Percentiles rank a stretch among this genome's conserved stretches.
Conservation (phyloP, 1,284 basidiomycete species). For the Fomitopsis palustris region DNA sequence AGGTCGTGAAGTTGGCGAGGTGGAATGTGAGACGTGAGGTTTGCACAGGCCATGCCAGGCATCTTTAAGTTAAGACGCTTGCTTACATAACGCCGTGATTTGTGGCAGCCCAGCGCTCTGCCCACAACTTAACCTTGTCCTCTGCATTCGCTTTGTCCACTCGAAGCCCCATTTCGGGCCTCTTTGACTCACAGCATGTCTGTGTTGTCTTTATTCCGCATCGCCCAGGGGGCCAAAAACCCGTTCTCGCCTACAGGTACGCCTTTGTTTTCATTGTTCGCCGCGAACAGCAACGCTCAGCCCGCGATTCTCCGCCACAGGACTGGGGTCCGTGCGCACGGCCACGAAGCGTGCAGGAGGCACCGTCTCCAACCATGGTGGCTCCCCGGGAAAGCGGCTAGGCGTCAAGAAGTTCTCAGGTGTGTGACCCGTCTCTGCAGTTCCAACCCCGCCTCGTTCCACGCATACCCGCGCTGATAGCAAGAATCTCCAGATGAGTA, state of each 20-base stretch:
- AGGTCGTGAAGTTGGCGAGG: constrained; percentile 3
- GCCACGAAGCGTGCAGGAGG: constrained; percentile 95
- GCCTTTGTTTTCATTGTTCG: constrained; percentile 26
- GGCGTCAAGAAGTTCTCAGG: constrained; percentile 95
- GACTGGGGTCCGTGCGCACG: constrained; percentile 73
- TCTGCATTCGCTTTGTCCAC: background rate
- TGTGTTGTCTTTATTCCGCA: background rate
- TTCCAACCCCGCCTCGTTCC: constrained; percentile 2
- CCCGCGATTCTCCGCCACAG: background rate
- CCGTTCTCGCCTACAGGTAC: constrained; percentile 3
- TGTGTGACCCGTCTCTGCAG: constrained; percentile 39
- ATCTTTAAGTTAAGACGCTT: constrained; percentile 4
- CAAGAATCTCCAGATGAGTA: constrained; percentile 61
- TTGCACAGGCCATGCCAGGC: background rate
- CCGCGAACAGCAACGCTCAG: background rate
- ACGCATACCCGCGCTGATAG: background rate
- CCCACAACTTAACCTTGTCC: background rate
- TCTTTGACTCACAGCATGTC: background rate
- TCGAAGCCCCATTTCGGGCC: background rate
- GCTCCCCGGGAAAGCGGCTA: constrained; percentile 86
- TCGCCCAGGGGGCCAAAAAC: background rate
- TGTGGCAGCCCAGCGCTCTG: background rate
- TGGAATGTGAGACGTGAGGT: constrained; percentile 11
- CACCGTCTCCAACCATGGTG: constrained; percentile 86
- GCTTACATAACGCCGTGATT: background rate